A percentile compares a stretch with the other conserved stretches of the same genome.
Conservation (phyloP, 768 basidiomycete genomes). For the Termitomyces sp. region DNA sequence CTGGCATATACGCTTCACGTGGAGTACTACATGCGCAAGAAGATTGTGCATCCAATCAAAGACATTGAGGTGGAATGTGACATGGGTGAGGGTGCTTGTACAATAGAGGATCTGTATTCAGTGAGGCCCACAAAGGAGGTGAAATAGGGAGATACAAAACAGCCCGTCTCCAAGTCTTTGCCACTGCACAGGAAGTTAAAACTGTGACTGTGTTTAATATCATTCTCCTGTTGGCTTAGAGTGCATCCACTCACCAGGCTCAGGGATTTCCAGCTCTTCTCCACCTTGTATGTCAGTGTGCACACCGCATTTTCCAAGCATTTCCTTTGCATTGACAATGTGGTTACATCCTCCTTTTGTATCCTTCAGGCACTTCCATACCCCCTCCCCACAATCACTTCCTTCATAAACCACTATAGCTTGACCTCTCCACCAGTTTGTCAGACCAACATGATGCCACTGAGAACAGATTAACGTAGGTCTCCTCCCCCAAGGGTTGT, state of each 20-base stretch:
- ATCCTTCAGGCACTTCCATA: slow-evolving; percentile 1
- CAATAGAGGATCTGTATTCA: too few species aligned
- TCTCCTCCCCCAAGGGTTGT: background rate
- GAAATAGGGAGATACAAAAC: too few species aligned
- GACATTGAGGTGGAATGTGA: too few species aligned
- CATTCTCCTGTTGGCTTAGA: too few species aligned
- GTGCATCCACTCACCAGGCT: background rate
- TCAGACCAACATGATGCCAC: background rate
- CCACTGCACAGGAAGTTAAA: too few species aligned
- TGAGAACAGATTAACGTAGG: background rate
- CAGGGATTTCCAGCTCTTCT: background rate
- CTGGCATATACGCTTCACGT: background rate
- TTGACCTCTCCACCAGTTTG: background rate
- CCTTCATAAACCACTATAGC: background rate
- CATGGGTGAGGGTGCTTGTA: too few species aligned
- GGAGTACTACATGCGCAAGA: background rate
- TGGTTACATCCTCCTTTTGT: background rate
- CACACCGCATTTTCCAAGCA: background rate
- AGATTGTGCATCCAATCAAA: background rate
- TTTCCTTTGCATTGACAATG: background rate
- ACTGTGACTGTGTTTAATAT: too few species aligned
- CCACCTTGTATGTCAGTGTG: background rate
- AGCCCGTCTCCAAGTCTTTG: background rate
- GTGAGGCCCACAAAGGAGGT: too few species aligned
- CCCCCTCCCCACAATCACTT: background rate